Evolutionary conservation across 257 asterid genomes (phyloP), one percentile per base, ranked within the genome.

Genomic region (Penstemon davidsonii): DNA sequence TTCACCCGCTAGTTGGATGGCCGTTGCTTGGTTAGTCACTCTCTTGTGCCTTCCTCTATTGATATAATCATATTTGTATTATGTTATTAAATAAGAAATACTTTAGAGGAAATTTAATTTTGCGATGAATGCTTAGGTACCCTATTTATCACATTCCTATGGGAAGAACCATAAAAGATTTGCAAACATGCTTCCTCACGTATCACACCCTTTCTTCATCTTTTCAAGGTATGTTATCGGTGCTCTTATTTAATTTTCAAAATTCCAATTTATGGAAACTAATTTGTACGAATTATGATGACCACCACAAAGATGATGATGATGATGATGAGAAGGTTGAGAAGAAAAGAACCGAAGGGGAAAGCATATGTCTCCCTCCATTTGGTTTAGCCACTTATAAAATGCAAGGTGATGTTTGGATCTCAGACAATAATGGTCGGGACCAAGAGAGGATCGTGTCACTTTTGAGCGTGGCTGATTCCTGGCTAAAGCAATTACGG

Each of bases 1-100:
- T 67, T 88, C 96, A 50, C 96, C 97, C 1, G 96, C 97, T 25
- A 87, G 96, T 81, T 91, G 97, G 97, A 83, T 91, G 91, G 91
- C 97, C 0, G 75, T 88, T 61, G 89, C 91, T 40, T 91, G 97
- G 97, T 90, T 77, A 44, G 81, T 63, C 61, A 60, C 65, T 70
- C 13, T 64, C 5, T n/a, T 36, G 4, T 6, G 0, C 37, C 9
- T 45, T 50, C 4, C 9, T 15, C 33, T 25, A 25, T 1, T 2
- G 2, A 25, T 25, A 25, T 25, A 25, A 25, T 25, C 33, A 25
- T 25, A 25, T 25, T 25, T 25, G 33, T 25, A 25, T 25, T 25
- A 25, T 25, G 33, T 25, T 25, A 25, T 1, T 25, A 25, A 2
- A 25, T 2, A 25, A 15, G 18, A 15, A 15, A 15, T 15, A 15